Base-by-base conservation (phyloP, 73 alveolate genomes). In the Paramecium bursaria region DNA sequence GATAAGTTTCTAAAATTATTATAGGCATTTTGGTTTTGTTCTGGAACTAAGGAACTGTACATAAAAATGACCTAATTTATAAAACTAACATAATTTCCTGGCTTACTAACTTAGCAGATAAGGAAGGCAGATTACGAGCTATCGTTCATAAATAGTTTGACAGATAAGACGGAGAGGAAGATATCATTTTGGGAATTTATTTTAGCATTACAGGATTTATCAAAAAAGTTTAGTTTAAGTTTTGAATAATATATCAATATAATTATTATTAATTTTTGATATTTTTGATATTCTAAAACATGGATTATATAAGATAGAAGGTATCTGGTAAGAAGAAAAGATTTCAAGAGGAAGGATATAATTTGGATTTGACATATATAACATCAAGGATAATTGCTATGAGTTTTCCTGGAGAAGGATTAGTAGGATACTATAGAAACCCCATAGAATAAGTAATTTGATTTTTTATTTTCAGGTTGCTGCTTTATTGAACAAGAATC, bases 371-470 rank as follows among this genome's bases (percentile, higher is more conserved):
- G 73, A 92, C 98, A 39, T 96, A 96, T 67, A 95, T 96, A 46
- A 94, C 98, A 14, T 74, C 90, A 26, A 60, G 98, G 67, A 92
- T 96, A 55, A 88, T 96, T 4, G 99, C 98, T 21, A 95, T 95
- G 98, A 91, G 97, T 5, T 80, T 91, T 33, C 99, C 99, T 27
- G 96, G 96, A 9, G 91, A 88, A 54, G 98, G 98, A 0, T 85
- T 95, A 27, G 93, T 87, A 50, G 88, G 60, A 11, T 17, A 74
- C 17, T 87, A 85, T 85, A 48, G 93, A 13, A 85, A 87, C 49
- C 74, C 86, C 19, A 85, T 87, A 0, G 91, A 85, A 22, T 52
- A 85, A 85, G 93, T 87, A 49, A 23, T 53, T 22, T 5, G 7
- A 9, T 14, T 3, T 3, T 21, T 14, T 0, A n/a, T 48, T 29